Evolutionary conservation across 345 rosid genomes (phyloP), one percentile per base, ranked within the genome.

Genomic region (Trapa bicornis): DNA sequence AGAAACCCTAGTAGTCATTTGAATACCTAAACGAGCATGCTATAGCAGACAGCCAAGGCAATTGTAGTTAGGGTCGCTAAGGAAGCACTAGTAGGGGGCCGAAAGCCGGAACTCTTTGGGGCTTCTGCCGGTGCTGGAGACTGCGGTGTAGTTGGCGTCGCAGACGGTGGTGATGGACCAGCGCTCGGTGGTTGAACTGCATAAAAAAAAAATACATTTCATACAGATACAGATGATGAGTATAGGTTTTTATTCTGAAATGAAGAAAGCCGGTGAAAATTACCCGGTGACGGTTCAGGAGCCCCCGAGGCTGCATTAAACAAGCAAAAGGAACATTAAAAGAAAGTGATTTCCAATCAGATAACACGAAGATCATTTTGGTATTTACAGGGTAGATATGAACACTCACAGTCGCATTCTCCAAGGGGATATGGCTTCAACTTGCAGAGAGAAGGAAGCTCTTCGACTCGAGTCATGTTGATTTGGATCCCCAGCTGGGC

Each of bases 361-460:
- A 41, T 39, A 41, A 41, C 29, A 41, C 4, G 43, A 41, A 8
- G 43, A 8, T 3, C 43, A 41, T 22, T 22, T 22, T 22, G 29
- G 29, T 22, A 22, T 58, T 32, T 3, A 33, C 2, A 10, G 7
- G 35, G 32, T 32, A 35, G 32, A 57, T 29, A 35, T 36, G 60
- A 45, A 22, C 29, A 14, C 85, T 75, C 15, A 92, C 98, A 74
- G 61, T 81, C 84, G 57, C 98, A 93, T 41, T 80, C 79, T 65
- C 86, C 45, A n/a, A 77, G 76, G 37, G 98, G 52, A 72, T 96
- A 90, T 58, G 96, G 82, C 33, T 81, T 78, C 73, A 93, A 70
- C 68, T 90, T 88, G 87, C 98, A 90, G 4, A 77, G 80, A 17
- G 87, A 36, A 47, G 98, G 96, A 50, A 93, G 86, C 41, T 86